Conservation (phyloP, 2,329 filamentous ascomycete genomes). For the Trichophyton rubrum region DNA sequence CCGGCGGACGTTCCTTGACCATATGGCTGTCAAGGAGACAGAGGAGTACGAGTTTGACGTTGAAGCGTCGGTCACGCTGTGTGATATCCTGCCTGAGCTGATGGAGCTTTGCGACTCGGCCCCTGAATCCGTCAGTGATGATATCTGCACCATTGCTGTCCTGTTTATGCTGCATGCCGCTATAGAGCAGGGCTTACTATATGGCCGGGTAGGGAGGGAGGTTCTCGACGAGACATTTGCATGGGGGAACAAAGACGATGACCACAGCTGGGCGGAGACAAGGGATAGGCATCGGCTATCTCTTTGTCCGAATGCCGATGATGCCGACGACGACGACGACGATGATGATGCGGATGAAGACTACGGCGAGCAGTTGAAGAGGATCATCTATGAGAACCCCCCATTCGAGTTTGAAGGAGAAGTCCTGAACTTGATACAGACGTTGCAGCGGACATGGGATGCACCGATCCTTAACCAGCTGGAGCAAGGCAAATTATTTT, state of each 20-base stretch:
- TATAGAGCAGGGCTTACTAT: conserved; percentile 37
- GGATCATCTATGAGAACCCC: conserved; percentile 19
- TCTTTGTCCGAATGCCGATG: conserved; percentile 9
- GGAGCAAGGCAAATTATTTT: conserved; percentile 34
- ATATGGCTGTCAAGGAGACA: conserved; percentile 17
- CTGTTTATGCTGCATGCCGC: conserved; percentile 40
- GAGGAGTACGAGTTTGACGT: conserved; percentile 15
- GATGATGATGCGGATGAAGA: conserved; percentile 5
- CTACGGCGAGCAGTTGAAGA: conserved; percentile 19
- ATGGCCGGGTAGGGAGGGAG: conserved; percentile 25
- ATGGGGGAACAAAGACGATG: conserved; percentile 28
- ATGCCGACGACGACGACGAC: conserved; percentile 7
- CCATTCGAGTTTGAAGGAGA: conserved; percentile 28
- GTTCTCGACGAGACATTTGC: conserved; percentile 34
- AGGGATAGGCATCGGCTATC: conserved; percentile 10
- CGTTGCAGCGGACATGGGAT: conserved; percentile 32
- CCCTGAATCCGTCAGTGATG: conserved; percentile 19
- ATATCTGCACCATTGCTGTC: conserved; percentile 36
- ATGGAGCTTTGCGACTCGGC: conserved; percentile 36
- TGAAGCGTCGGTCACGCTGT: conserved; percentile 20
- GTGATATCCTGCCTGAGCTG: conserved; percentile 37
- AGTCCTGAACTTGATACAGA: conserved; percentile 32
- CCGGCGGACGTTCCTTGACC: conserved; percentile 18
- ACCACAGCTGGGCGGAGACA: neutral
- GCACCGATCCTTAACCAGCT: conserved; percentile 41